These are phyloP conservation scores for Amanita rubescens DNA, from an alignment of 768 basidiomycete species.

Conservation along the genomic window DNA sequence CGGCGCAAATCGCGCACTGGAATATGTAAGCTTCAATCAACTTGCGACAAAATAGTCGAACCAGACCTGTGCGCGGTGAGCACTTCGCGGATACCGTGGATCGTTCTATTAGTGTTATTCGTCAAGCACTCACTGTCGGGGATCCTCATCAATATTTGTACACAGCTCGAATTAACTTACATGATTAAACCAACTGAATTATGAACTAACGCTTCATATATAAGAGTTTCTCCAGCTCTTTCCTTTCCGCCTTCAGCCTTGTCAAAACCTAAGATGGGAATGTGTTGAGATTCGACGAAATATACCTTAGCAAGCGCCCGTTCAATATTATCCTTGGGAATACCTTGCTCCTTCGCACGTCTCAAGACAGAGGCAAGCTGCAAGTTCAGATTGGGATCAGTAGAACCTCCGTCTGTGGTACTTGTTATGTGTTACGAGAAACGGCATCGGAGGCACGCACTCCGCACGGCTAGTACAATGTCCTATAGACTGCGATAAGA, in stretches of 20 bases:
- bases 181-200: slow-evolving; percentile 58
- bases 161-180: slow-evolving; percentile 28
- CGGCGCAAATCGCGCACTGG: slow-evolving; percentile 52
- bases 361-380: slow-evolving; percentile 48
- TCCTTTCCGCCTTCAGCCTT: slow-evolving; percentile 45
- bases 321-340: slow-evolving; percentile 66
- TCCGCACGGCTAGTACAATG: slow-evolving; percentile 50
- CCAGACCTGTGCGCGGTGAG: slow-evolving; percentile 41
- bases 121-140: slow-evolving; percentile 47
- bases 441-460: slow-evolving; percentile 27
- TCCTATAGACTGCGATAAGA: slow-evolving; percentile 33
- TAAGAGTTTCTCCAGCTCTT: slow-evolving; percentile 36
- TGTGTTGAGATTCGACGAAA: not conserved
- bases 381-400: slow-evolving; percentile 46
- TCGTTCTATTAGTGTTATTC: slow-evolving; percentile 59
- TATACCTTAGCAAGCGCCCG: slow-evolving; percentile 50
- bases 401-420: slow-evolving; percentile 44
- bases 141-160: slow-evolving; percentile 13
- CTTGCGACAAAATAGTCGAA: not conserved
- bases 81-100: slow-evolving; percentile 47
- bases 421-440: slow-evolving; percentile 4
- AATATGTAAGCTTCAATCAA: not conserved
- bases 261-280: slow-evolving; percentile 1
- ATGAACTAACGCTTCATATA: slow-evolving; percentile 55
- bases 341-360: slow-evolving; percentile 46